Percentiles rank a stretch among this genome's conserved stretches.
phyloP scores from a whole-genome alignment of 2,329 filamentous ascomycete species.

The Knufia fluminis region DNA sequence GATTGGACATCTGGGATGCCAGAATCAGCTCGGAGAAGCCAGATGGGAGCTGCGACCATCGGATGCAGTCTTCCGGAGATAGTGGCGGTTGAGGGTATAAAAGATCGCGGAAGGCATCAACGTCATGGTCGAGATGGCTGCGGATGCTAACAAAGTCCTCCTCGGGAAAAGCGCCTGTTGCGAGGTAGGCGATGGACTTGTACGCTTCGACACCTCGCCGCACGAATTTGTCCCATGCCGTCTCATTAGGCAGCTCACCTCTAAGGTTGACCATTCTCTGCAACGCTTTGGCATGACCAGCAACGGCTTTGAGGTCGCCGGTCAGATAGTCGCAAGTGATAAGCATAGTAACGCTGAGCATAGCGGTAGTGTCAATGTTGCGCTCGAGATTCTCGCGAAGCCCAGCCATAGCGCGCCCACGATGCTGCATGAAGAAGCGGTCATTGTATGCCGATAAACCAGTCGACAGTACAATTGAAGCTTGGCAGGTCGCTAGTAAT shows the following conservation, averaged over 20 bases:
- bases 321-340: slow-evolving; percentile 20
- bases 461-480: slow-evolving; percentile 17
- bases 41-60: slow-evolving; percentile 15
- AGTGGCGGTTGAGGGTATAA: slow-evolving; percentile 19
- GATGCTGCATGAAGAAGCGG: slow-evolving; percentile 18
- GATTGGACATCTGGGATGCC: slow-evolving; percentile 15
- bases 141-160: slow-evolving; percentile 13
- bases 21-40: slow-evolving; percentile 17
- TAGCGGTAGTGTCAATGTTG: slow-evolving; percentile 13
- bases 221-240: slow-evolving; percentile 18
- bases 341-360: slow-evolving; percentile 19
- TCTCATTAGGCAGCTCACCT: slow-evolving; percentile 10
- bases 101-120: slow-evolving; percentile 16
- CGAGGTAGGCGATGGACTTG: slow-evolving; percentile 17
- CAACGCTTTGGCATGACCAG: slow-evolving; percentile 17
- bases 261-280: slow-evolving; percentile 18
- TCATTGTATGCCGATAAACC: slow-evolving; percentile 16
- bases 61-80: slow-evolving; percentile 12
- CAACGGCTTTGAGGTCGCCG: slow-evolving; percentile 16
- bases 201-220: slow-evolving; percentile 15
- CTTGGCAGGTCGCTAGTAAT: slow-evolving; percentile 20
- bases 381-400: slow-evolving; percentile 15
- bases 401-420: slow-evolving; percentile 16
- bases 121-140: slow-evolving; percentile 13
- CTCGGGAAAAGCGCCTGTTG: slow-evolving; percentile 14